These are phyloP conservation scores for Lenzites betulinus DNA, from an alignment of 768 basidiomycete genomes.

Conservation along the genomic window DNA sequence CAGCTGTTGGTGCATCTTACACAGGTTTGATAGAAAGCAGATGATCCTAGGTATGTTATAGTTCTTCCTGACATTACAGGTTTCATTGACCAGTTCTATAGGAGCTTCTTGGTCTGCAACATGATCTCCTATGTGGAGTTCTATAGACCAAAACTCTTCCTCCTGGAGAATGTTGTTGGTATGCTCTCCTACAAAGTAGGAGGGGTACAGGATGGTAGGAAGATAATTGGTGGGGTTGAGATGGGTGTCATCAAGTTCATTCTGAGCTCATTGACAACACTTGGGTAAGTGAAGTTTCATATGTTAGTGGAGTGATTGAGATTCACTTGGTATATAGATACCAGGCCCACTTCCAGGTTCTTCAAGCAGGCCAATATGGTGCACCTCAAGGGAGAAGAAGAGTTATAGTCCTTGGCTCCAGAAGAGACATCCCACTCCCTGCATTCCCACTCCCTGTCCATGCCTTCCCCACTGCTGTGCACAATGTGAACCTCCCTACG, in stretches of 20 bases:
- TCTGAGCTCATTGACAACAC: conserved; percentile 53
- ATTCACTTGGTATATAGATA: conserved; percentile 45
- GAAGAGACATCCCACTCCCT: conserved; percentile 56
- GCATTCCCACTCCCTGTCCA: conserved; percentile 68
- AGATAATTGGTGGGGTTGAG: conserved; percentile 42
- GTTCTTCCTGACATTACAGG: too few species aligned
- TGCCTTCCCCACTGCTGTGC: conserved; percentile 39
- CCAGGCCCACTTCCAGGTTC: conserved; percentile 62
- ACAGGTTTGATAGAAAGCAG: conserved; percentile 43
- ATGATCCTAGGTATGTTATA: conserved; percentile 57
- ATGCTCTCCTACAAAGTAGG: conserved; percentile 53
- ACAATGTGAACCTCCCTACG: conserved; percentile 45
- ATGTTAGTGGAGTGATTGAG: neutral
- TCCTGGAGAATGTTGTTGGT: conserved; percentile 75
- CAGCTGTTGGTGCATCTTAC: neutral
- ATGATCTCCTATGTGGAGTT: conserved; percentile 73
- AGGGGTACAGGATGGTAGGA: conserved; percentile 35
- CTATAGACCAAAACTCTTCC: conserved; percentile 61
- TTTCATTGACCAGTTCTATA: conserved; percentile 24
- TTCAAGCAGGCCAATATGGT: conserved; percentile 75
- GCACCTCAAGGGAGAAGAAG: conserved; percentile 67
- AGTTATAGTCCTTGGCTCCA: conserved; percentile 70
- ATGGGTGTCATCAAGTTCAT: conserved; percentile 71
- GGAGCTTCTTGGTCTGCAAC: conserved; percentile 64
- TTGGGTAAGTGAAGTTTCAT: conserved; percentile 51